phyloP scores from a whole-genome alignment of 2,329 filamentous ascomycete genomes.

The Graphiopsis chlorocephala region DNA sequence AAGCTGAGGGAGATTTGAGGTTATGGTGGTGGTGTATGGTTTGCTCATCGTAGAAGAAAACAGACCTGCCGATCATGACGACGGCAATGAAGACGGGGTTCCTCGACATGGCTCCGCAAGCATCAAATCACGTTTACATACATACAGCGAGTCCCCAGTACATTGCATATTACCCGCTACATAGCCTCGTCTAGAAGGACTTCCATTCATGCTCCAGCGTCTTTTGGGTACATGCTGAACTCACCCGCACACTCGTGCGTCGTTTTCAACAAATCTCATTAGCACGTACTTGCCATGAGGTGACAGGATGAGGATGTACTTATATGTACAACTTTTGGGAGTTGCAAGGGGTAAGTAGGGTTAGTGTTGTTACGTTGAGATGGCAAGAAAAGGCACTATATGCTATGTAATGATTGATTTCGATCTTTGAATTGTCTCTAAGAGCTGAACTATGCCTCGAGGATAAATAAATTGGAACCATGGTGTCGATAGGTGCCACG shows the following conservation, averaged over 20 bases:
- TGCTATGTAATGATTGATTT: not conserved
- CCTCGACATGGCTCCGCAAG: not conserved
- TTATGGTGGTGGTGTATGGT: too few relatives aligned
- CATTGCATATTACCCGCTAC: not conserved
- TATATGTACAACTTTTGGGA: not conserved
- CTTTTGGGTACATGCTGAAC: not conserved
- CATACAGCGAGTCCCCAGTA: not conserved
- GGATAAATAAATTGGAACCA: too few relatives aligned
- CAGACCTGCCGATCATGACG: not conserved
- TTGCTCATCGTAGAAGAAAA: not conserved
- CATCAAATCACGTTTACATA: not conserved
- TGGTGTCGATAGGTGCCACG: not conserved
- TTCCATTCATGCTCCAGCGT: too few relatives aligned
- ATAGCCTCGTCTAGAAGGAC: too few relatives aligned
- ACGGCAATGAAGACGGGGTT: not conserved
- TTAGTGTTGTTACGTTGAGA: not conserved
- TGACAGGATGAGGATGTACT: not conserved
- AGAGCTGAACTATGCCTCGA: too few relatives aligned
- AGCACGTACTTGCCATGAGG: not conserved
- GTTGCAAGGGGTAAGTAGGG: not conserved
- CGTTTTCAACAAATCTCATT: not conserved
- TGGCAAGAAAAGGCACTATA: not conserved
- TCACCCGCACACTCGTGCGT: not conserved
- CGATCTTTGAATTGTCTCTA: too few relatives aligned
- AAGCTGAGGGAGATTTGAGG: slow-evolving; percentile 30